These are phyloP conservation scores for Penicillium flavigenum DNA, from an alignment of 495 filamentous ascomycete genomes.

Conservation along the genomic window DNA sequence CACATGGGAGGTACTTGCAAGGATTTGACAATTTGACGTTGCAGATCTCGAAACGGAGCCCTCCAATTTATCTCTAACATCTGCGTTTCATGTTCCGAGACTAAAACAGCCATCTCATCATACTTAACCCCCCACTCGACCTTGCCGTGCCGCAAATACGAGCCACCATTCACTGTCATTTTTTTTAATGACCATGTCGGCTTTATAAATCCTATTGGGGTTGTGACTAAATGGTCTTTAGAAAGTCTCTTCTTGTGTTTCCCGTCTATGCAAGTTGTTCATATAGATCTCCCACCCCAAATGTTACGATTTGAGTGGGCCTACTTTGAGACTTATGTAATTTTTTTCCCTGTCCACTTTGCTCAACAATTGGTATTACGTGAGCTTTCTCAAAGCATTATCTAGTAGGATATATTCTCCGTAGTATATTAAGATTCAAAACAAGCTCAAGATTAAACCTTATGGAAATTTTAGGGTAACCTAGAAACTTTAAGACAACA, in stretches of 20 bases:
- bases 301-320: not conserved
- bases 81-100: conserved; percentile 4
- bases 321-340: not conserved
- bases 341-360: too few species aligned
- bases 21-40: not conserved
- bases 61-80: conserved; percentile 7
- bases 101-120: conserved; percentile 6
- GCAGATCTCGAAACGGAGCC: not conserved
- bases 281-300: not conserved
- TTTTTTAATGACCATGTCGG: not conserved
- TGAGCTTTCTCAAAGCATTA: too few species aligned
- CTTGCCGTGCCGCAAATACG: not conserved
- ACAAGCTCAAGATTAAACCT: too few species aligned
- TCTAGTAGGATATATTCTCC: too few species aligned
- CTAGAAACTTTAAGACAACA: too few species aligned
- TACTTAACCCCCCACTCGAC: not conserved
- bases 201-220: not conserved
- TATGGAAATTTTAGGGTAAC: too few species aligned
- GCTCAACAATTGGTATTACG: too few species aligned
- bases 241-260: not conserved
- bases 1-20: not conserved
- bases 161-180: not conserved
- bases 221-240: not conserved
- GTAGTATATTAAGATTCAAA: too few species aligned
- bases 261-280: not conserved